Evolutionary conservation across 2,329 filamentous ascomycete genomes (phyloP), one percentile per base, ranked within the genome.

Genomic region (Monilinia fructigena): DNA sequence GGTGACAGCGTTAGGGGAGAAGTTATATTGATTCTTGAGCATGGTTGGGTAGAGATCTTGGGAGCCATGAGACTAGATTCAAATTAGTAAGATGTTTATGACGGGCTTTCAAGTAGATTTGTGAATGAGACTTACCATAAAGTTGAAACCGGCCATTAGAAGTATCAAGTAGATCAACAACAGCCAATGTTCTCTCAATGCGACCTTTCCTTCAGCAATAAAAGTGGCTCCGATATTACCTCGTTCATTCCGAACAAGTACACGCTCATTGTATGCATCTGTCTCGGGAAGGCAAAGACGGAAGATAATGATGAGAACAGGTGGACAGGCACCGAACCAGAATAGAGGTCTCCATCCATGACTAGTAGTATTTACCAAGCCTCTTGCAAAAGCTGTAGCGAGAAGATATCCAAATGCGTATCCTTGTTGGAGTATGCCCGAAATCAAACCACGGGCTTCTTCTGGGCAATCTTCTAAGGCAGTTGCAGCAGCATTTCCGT

Each of bases 101-200:
- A 40, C 11, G 3, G 10, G 1, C 7, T n/a, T 60, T 50, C 4
- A 8, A 4, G 47, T 38, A 10, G 35, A 12, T 38, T n/a, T 3
- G 5, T 8, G 71, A 86, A 81, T 70, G 18, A 87, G 83, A 85
- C 89, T 86, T 73, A 90, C 87, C 90, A 95, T 93, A 75, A 95
- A 96, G 79, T 96, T 96, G 81, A 96, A 95, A 4, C 92, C 92
- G 1, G 91, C 89, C 91, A 96, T 96, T 50, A 96, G 81, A 26
- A 96, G 80, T 8, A 96, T 91, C 66, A 96, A 82, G 78, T 97
- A 97, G 47, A 87, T 80, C 66, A 97, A 81, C 2, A 96, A 78
- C 18, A 92, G 70, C 93, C 93, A 96, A 77, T 96, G 91, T 14
- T 86, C 85, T 77, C 86, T 89, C 40, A 96, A 74, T 0, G 92